Evolutionary conservation across 441 rosid genomes (phyloP), one percentile per base, ranked within the genome.

Genomic region (Populus hybrid): DNA sequence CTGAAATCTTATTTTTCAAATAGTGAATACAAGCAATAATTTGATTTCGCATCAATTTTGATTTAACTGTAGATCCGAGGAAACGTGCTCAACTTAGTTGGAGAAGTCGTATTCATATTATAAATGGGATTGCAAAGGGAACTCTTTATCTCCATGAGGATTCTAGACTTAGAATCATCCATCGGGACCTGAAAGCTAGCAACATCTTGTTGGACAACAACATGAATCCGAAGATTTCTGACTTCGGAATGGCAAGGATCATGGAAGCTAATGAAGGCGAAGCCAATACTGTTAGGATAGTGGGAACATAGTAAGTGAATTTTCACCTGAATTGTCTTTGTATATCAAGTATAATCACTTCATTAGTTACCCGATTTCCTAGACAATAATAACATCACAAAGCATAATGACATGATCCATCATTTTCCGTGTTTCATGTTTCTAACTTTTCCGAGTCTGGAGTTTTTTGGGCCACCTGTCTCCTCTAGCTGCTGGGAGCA

Each of bases 241-340:
- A 86, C n/a, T 86, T 84, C 53, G 89, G 89, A 21, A 84, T 85
- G 78, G 91, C 91, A 23, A 81, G 79, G 74, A 83, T 86, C 3
- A 83, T 84, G 32, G 77, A 74, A 0, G 79, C 79, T 21, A 73
- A 35, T 38, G 81, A 85, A 50, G 70, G 69, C 10, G 83, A 75
- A 68, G 87, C 80, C 28, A 84, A 78, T 76, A 84, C 87, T 42
- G 78, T 73, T 6, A 83, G 76, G 42, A 79, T 87, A 38, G 86
- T 78, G 4, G 88, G 88, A 76, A 85, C 87, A 16, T 81, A 77
- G 88, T 87, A 79, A 67, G 88, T 68, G 24, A 34, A 63, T 9
- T 38, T 50, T 50, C 10, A 18, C 6, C 23, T 30, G 10, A 36
- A 7, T 8, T 36, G 2, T 36, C 40, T 9, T 1, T 36, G 40